phyloP scores from a whole-genome alignment of 2,329 filamentous ascomycete species.

The Hypoxylon sp. region DNA sequence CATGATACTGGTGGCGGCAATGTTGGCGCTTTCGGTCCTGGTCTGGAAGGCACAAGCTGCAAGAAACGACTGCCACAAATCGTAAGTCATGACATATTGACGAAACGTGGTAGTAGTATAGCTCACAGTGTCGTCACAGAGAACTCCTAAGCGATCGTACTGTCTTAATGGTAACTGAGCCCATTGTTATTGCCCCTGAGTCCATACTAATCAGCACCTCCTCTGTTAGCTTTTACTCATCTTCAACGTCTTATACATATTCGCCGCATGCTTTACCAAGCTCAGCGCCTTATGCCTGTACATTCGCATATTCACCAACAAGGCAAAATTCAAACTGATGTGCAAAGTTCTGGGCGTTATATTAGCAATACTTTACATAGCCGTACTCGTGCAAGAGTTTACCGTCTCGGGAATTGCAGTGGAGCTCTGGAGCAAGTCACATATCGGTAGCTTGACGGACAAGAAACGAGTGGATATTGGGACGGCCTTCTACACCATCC shows the following conservation, averaged over 20 bases:
- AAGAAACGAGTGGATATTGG: slow-evolving; percentile 49
- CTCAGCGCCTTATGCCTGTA: slow-evolving; percentile 54
- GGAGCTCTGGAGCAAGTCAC: slow-evolving; percentile 46
- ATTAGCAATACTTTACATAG: slow-evolving; percentile 41
- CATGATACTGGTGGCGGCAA: slow-evolving; percentile 10
- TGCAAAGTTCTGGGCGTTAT: slow-evolving; percentile 36
- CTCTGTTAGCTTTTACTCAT: slow-evolving; percentile 46
- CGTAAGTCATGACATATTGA: neutral
- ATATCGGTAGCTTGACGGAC: slow-evolving; percentile 33
- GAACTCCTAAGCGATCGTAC: neutral
- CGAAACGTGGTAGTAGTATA: neutral
- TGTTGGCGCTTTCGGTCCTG: slow-evolving; percentile 29
- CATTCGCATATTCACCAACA: slow-evolving; percentile 48
- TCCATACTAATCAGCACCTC: neutral
- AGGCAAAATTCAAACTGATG: slow-evolving; percentile 16
- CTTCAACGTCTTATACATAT: slow-evolving; percentile 50
- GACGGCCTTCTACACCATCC: slow-evolving; percentile 56
- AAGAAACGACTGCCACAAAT: neutral
- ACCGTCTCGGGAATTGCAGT: slow-evolving; percentile 38
- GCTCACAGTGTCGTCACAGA: neutral
- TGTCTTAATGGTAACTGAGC: neutral
- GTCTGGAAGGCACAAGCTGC: neutral
- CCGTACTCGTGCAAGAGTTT: slow-evolving; percentile 36
- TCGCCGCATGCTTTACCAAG: slow-evolving; percentile 51
- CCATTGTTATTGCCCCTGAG: neutral